Evolutionary conservation across 2,329 filamentous ascomycete genomes (phyloP), one percentile per base, ranked within the genome.

Genomic region (Fusarium bactridioides): DNA sequence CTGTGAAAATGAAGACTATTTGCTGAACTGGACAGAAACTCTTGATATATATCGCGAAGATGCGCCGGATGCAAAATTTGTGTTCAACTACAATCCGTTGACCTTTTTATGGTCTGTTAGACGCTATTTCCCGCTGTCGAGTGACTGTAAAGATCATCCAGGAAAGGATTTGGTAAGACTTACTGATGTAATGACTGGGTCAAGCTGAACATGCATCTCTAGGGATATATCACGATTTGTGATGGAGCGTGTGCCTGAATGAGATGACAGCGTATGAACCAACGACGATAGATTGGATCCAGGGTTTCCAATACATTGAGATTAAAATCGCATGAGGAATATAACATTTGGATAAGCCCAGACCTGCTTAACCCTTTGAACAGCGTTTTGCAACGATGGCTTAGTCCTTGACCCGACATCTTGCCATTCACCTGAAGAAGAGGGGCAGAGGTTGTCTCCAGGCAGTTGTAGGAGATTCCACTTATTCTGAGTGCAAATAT

Each of bases 41-140:
- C 29, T 67, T 6, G 63, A 67, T 7, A 68, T 68, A 13, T 68
- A 55, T 4, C 55, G 65, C 1, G n/a, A 67, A 6, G 63, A 55
- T 31, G 65, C 65, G 0, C 41, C 63, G 0, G 37, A 62, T 61
- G 48, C 65, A 0, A 68, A 62, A 13, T 55, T 44, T 5, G 63
- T 68, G 1, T 68, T 68, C 16, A 68, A 67, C 11, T 68, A 68
- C 8, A 68, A 67, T 9, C 65, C 65, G 0, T 25, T 67, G 5
- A 55, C 48, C 0, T 68, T 68, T 16, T 4, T 68, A 0, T 67
- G 65, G 65, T 68, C 65, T 9, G 63, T 67, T 1, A 62, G 61
- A 10, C 10, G 65, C 5, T 68, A 68, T 4, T 67, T 67, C 2
- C 55, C 65, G 0, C 3, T 68, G 1, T 55, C 55, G 0, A 67